Evolutionary conservation across 345 rosid species (phyloP), one percentile per base, ranked within the genome.

Genomic region (Tarenaya hassleriana): DNA sequence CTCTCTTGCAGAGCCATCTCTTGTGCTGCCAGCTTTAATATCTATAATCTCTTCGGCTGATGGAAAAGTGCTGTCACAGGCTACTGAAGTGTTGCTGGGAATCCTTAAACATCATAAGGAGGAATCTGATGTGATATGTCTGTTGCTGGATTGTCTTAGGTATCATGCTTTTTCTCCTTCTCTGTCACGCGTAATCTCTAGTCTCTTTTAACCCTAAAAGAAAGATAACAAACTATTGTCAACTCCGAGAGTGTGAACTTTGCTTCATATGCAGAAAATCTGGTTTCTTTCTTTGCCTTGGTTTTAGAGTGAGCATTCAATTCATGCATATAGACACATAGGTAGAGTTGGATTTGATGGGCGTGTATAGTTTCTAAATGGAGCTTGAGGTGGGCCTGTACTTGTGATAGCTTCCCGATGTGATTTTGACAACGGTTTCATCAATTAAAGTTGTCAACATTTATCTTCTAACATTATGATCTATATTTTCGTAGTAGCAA

Each of bases 141-240:
- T 81, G 77, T 65, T 86, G 62, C 77, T 90, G 41, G 94, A 85
- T 58, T 74, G 80, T 75, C 79, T 90, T 32, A 83, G 94, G 97
- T 86, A 77, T 34, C 37, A 37, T 57, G 58, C 47, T 63, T 10
- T 45, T 57, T 29, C 55, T 35, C 29, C 35, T 48, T 52, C 15
- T 34, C 39, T 13, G 12, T 18, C 34, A 7, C 39, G 43, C 38
- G 41, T 58, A 16, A 61, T 20, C 47, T 46, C 53, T 40, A 39
- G 29, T 34, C 43, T 34, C 55, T 31, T 52, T 46, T 50, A 50
- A 21, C 54, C 34, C 12, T 50, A 9, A 49, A 21, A 45, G 11
- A 44, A 35, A 35, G 33, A 16, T 42, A 15, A 11, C 20, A 34
- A 20, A 40, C 27, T 9, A 47, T 31, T 35, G 32, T 55, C 9